These are phyloP conservation scores for Trichophaea hybrida DNA, from an alignment of 2,329 filamentous ascomycete species.

Conservation along the genomic window DNA sequence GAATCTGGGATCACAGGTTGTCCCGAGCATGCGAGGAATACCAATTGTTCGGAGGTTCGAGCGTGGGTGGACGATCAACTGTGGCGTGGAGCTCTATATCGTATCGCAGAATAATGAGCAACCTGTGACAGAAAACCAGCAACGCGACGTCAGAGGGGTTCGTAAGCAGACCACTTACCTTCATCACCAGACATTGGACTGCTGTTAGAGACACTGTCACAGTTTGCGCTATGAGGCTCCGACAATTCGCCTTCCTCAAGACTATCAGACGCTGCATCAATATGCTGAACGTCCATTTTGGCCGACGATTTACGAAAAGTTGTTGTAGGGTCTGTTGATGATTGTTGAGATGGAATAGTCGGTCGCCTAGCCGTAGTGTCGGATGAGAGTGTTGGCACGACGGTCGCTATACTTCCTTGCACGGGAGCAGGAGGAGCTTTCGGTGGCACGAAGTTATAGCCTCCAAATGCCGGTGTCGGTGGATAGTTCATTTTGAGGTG, in stretches of 20 bases:
- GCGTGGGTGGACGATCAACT: background rate
- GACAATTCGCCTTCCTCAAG: conserved; percentile 4
- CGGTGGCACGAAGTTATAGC: conserved; percentile 28
- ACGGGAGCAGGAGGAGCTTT: conserved; percentile 7
- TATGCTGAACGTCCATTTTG: background rate
- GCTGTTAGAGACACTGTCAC: conserved; percentile 13
- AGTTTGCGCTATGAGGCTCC: conserved; percentile 12
- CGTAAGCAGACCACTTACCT: conserved; percentile 17
- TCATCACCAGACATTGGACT: conserved; percentile 8
- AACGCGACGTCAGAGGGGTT: conserved; percentile 24
- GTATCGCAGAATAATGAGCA: background rate
- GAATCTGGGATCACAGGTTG: background rate
- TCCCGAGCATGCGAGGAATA: background rate
- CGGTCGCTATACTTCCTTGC: background rate
- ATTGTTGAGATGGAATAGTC: background rate
- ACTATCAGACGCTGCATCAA: conserved; percentile 2
- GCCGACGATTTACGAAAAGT: background rate
- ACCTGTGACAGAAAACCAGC: background rate
- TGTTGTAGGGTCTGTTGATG: background rate
- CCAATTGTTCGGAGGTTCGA: background rate
- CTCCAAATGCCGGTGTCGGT: conserved; percentile 34
- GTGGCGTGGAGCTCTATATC: background rate
- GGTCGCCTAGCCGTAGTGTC: background rate
- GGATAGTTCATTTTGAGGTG: conserved; percentile 35
- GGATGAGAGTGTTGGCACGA: background rate